Evolutionary conservation across 78 protist genomes (phyloP).

Genomic region (Cavenderia fasciculata): DNA sequence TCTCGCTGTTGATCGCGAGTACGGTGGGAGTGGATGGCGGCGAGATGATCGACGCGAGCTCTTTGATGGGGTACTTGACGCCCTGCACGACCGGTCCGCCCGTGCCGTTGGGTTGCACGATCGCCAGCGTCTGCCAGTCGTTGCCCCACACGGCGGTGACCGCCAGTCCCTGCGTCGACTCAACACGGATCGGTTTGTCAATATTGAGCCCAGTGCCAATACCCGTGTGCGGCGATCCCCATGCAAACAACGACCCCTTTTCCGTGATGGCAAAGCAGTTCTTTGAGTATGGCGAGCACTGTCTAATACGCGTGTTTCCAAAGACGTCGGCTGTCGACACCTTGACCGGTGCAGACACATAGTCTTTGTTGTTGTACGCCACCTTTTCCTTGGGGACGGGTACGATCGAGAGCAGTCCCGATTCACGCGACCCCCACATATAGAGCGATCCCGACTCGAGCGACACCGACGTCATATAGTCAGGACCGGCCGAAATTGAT

Average conservation of each 20-base stretch:
- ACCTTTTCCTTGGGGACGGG: too few relatives aligned
- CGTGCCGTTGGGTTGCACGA: neutral
- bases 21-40: slow-evolving; percentile 14
- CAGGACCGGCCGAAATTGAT: slow-evolving; percentile 1
- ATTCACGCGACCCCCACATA: slow-evolving; percentile 17
- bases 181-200: neutral
- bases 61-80: neutral
- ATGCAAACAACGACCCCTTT: neutral
- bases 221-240: slow-evolving; percentile 27
- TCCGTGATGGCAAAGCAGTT: slow-evolving; percentile 15
- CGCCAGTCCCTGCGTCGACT: neutral
- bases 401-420: neutral
- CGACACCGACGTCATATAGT: neutral
- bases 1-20: neutral
- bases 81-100: neutral
- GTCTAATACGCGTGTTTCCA: neutral
- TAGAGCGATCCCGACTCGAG: neutral
- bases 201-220: slow-evolving; percentile 29
- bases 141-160: neutral
- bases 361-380: too few relatives aligned
- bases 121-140: slow-evolving; percentile 16
- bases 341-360: neutral
- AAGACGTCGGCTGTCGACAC: neutral
- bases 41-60: slow-evolving; percentile 1
- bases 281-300: neutral